Percentiles rank a stretch among this genome's conserved stretches.
Conservation (phyloP, 345 rosid genomes). For the Aethionema arabicum region DNA sequence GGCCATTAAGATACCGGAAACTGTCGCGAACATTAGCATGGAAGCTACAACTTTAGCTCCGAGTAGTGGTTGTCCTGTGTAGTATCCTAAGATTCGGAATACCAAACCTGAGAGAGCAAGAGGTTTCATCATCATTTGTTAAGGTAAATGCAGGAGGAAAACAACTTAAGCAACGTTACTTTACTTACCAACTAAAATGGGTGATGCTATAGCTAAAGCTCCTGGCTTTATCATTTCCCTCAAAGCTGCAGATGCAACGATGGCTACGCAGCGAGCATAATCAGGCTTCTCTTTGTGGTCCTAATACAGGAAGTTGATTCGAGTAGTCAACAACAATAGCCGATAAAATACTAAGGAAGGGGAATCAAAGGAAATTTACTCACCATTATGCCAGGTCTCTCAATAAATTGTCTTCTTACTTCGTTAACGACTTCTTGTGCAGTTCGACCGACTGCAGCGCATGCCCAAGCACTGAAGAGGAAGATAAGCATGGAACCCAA, state of each 20-base stretch:
- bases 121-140: background rate
- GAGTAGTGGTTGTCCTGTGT: conserved; percentile 87
- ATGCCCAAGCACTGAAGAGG: conserved; percentile 95
- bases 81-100: conserved; percentile 80
- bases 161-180: conserved; percentile 2
- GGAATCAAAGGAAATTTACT: conserved; percentile 22
- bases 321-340: conserved; percentile 15
- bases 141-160: background rate
- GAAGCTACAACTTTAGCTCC: conserved; percentile 98
- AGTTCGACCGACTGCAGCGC: conserved; percentile 95
- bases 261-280: conserved; percentile 97
- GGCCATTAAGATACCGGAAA: conserved; percentile 97
- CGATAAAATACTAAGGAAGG: conserved; percentile 3
- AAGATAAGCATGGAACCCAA: conserved; percentile 96
- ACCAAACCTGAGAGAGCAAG: conserved; percentile 59
- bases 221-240: conserved; percentile 99
- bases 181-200: conserved; percentile 72
- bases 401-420: conserved; percentile 97
- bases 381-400: conserved; percentile 99
- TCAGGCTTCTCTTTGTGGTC: conserved; percentile 97
- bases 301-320: conserved; percentile 41
- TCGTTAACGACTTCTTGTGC: conserved; percentile 99
- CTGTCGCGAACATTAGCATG: conserved; percentile 94
- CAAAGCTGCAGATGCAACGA: conserved; percentile 93
- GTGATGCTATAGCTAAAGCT: conserved; percentile 88